phyloP scores from a whole-genome alignment of 208 protist genomes.

The Naegleria gruberi region DNA sequence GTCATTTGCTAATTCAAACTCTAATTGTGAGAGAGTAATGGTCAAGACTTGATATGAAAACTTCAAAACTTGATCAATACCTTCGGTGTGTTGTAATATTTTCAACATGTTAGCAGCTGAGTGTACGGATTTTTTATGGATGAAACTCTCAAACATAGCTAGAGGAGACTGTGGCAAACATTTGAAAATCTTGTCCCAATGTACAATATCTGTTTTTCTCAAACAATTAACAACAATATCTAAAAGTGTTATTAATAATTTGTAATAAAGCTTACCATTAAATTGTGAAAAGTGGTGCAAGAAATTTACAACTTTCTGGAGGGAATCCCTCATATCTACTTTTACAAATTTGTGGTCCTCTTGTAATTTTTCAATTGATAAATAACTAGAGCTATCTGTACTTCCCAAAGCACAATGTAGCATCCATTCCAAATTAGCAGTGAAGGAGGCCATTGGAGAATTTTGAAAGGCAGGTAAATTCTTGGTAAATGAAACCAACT shows the following conservation, averaged over 20 bases:
- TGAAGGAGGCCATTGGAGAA: neutral
- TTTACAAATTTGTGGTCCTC: neutral
- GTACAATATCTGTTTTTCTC: constrained; percentile 5
- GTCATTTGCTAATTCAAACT: neutral
- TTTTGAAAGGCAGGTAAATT: neutral
- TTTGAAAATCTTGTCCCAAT: neutral
- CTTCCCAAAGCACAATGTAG: constrained; percentile 1
- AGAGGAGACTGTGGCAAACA: neutral
- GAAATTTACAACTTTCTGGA: neutral
- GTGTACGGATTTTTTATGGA: neutral
- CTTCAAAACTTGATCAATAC: neutral
- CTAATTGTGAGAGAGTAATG: neutral
- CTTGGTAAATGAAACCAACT: neutral
- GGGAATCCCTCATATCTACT: neutral
- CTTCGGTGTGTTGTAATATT: constrained; percentile 15
- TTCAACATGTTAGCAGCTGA: neutral
- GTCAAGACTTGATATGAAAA: neutral
- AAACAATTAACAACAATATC: constrained; percentile 12
- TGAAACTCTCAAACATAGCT: neutral
- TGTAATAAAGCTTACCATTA: neutral
- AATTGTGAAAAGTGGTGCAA: neutral
- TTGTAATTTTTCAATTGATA: neutral
- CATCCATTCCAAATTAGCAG: constrained; percentile 17
- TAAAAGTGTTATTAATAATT: neutral
- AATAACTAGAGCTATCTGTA: neutral